phyloP scores from a whole-genome alignment of 768 basidiomycete genomes.

The Kwoniella newhampshirensis region DNA sequence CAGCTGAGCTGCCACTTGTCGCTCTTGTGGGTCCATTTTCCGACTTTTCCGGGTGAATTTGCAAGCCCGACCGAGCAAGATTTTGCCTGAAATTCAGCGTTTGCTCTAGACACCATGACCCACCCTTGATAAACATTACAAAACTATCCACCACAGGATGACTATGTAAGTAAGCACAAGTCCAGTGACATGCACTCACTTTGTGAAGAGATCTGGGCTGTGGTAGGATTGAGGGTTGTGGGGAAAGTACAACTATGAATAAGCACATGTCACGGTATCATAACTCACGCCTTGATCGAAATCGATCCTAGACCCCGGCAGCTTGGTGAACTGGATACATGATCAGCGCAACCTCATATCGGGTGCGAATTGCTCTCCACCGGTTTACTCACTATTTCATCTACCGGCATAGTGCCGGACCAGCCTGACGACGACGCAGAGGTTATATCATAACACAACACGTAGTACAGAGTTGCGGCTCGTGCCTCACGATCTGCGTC shows the following conservation, averaged over 20 bases:
- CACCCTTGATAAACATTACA: conserved; percentile 30
- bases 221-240: conserved; percentile 29
- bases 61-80: conserved; percentile 22
- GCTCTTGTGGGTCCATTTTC: conserved; percentile 9
- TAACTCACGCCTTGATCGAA: conserved; percentile 22
- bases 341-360: background rate
- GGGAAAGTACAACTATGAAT: conserved; percentile 6
- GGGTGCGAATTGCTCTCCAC: no score
- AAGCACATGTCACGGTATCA: background rate
- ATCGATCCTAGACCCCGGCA: conserved; percentile 21
- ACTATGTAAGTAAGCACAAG: conserved; percentile 14
- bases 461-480: conserved; percentile 25
- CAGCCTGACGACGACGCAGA: conserved; percentile 33
- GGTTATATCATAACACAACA: conserved; percentile 29
- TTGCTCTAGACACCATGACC: background rate
- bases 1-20: conserved; percentile 3
- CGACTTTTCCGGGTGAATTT: conserved; percentile 20
- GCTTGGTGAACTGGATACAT: conserved; percentile 12
- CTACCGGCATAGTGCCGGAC: conserved; percentile 26
- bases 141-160: conserved; percentile 33
- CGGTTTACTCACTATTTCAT: conserved; percentile 37
- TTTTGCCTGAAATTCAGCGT: conserved; percentile 11
- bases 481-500: conserved; percentile 45
- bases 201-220: conserved; percentile 27
- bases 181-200: conserved; percentile 16